phyloP scores from a whole-genome alignment of 1,139 yeast species.

The Chernovozyma sophiae-reginae region DNA sequence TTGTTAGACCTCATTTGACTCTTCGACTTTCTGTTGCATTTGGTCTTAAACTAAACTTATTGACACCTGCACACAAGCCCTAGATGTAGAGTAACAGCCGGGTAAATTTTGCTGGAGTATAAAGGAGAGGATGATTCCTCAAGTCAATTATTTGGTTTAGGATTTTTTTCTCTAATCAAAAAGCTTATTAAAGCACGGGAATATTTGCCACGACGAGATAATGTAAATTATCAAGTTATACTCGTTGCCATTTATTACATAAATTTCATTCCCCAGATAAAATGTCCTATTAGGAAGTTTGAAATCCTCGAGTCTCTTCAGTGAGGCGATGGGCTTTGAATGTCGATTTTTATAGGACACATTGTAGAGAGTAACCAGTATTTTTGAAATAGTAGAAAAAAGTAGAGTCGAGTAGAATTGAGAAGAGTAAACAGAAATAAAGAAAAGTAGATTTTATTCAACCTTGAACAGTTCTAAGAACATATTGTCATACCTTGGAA shows the following conservation, averaged over 20 bases:
- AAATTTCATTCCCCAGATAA: constrained; percentile 47
- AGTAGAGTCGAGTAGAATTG: no score
- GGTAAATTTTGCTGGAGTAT: background rate
- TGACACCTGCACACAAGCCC: background rate
- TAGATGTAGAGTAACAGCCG: background rate
- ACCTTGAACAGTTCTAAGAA: no score
- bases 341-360: constrained; percentile 60
- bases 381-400: no score
- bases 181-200: constrained; percentile 50
- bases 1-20: no score
- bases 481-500: no score
- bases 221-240: constrained; percentile 58
- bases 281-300: constrained; percentile 60
- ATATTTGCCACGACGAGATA: constrained; percentile 69
- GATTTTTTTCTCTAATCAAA: constrained; percentile 47
- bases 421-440: no score
- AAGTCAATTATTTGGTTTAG: background rate
- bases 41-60: no score
- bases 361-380: no score
- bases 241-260: constrained; percentile 57
- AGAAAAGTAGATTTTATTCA: no score
- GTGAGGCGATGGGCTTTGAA: constrained; percentile 54
- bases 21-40: no score
- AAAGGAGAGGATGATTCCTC: no score
- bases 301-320: constrained; percentile 45